Evolutionary conservation across 768 basidiomycete genomes (phyloP), one percentile per base, ranked within the genome.

Genomic region (Lyophyllum shimeji): DNA sequence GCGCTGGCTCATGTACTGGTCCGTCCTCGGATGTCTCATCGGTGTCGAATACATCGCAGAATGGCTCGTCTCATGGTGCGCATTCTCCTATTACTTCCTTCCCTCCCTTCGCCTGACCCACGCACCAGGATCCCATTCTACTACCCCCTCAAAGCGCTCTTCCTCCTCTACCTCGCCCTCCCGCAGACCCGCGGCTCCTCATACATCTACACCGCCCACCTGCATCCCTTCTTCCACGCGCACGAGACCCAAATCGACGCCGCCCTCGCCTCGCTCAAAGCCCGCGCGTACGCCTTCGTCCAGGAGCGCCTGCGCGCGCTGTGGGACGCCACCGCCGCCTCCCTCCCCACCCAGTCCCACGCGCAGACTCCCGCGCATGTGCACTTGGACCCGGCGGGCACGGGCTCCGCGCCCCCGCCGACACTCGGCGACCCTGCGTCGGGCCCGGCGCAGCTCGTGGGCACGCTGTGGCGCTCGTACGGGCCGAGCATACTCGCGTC

Each of bases 1-100:
- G 68, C 78, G 93, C 72, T 97, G 95, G 94, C 80, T 98, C 52
- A 95, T 94, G 91, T 98, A 97, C 65, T 98, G 95, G 95, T 86
- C 86, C n/a, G 89, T 91, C 0, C 80, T 92, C 2, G 89, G 90
- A 1, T 89, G 87, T 66, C 84, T 94, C 64, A 81, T 94, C 15
- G 87, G 83, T 3, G 72, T 91, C 5, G 95, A 97, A 70, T 89
- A 89, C 64, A 76, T 90, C 24, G 87, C 87, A 8, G 93, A 95
- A 65, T 95, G 94, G 92, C 71, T 87, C 15, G 74, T 96, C 27
- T 90, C 86, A 58, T 95, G 94, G 95, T 92, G 63, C 64, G 87
- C n/a, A n/a, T 75, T 21, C 31, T 20, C 58, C 34, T 25, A 2
- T 18, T n/a, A n/a, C n/a, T 11, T 31, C n/a, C 18, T 9, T 31